These are phyloP conservation scores for Nicotiana sylvestris DNA, from an alignment of 257 asterid genomes.

Conservation along the genomic window DNA sequence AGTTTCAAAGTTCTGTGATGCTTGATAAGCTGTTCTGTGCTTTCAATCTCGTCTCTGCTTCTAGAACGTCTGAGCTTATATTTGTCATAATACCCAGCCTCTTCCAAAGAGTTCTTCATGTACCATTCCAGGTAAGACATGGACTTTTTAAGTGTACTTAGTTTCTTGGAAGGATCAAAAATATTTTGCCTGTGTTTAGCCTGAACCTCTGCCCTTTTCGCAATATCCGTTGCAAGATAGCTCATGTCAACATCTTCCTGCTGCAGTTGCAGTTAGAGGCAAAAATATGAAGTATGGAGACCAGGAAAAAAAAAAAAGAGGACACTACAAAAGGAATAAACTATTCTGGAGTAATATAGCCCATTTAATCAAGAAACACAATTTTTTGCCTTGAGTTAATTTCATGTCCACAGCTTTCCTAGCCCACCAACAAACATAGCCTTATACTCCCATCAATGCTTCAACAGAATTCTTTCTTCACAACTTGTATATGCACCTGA, in stretches of 20 bases:
- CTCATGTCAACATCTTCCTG: not conserved
- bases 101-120: constrained; percentile 16
- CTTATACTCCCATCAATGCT: not conserved
- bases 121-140: constrained; percentile 30
- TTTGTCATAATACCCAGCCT: constrained; percentile 30
- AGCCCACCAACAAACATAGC: not conserved
- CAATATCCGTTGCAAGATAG: constrained; percentile 11
- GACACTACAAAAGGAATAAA: not conserved
- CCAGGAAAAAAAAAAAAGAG: not conserved
- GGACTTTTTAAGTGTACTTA: constrained; percentile 18
- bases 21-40: constrained; percentile 17
- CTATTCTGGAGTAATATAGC: not conserved
- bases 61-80: constrained; percentile 17
- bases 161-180: constrained; percentile 23
- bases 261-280: not conserved
- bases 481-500: not conserved
- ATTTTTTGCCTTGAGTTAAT: not conserved
- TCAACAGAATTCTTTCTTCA: not conserved
- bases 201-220: not conserved
- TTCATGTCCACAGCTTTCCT: not conserved
- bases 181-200: not conserved
- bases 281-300: not conserved
- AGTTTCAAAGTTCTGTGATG: constrained; percentile 18
- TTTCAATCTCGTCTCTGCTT: constrained; percentile 17
- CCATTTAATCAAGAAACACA: not conserved